A percentile compares a stretch with the other conserved stretches of the same genome.
phyloP scores from a whole-genome alignment of 768 basidiomycete genomes.

The Mycena indigotica region DNA sequence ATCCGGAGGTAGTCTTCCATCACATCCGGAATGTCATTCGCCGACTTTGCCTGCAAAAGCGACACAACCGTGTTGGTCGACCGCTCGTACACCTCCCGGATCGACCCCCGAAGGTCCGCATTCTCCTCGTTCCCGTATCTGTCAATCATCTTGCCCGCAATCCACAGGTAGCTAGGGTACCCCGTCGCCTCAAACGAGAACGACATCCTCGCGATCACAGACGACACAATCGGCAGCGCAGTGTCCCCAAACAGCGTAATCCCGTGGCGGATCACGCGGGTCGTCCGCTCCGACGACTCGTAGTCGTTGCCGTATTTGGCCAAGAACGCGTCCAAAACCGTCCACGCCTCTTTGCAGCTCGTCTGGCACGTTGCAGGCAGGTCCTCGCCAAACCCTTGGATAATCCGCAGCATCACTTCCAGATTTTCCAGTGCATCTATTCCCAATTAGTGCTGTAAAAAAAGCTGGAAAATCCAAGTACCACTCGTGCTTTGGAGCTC shows the following conservation, averaged over 20 bases:
- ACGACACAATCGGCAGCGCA: constrained; percentile 66
- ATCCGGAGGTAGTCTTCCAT: constrained; percentile 93
- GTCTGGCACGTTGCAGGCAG: constrained; percentile 78
- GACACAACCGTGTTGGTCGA: constrained; percentile 71
- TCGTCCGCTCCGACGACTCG: constrained; percentile 79
- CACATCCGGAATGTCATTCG: constrained; percentile 86
- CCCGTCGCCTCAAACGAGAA: constrained; percentile 78
- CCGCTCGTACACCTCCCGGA: constrained; percentile 71
- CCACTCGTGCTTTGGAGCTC: constrained; percentile 70
- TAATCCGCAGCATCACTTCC: constrained; percentile 86
- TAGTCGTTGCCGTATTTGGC: constrained; percentile 75
- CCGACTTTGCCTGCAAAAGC: constrained; percentile 66
- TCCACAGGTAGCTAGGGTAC: constrained; percentile 90
- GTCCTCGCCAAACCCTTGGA: constrained; percentile 80
- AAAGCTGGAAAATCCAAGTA: constrained; percentile 38
- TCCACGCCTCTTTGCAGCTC: constrained; percentile 81
- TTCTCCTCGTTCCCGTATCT: constrained; percentile 74
- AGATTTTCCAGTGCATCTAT: constrained; percentile 88
- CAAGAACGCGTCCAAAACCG: constrained; percentile 79
- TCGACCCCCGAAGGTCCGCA: constrained; percentile 53
- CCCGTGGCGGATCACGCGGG: constrained; percentile 82
- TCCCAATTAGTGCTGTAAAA: constrained; percentile 4
- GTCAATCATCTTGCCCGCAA: constrained; percentile 82
- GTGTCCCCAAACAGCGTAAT: constrained; percentile 76
- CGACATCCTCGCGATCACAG: constrained; percentile 75